phyloP scores from a whole-genome alignment of 768 basidiomycete genomes.

The Psilocybe cubensis region DNA sequence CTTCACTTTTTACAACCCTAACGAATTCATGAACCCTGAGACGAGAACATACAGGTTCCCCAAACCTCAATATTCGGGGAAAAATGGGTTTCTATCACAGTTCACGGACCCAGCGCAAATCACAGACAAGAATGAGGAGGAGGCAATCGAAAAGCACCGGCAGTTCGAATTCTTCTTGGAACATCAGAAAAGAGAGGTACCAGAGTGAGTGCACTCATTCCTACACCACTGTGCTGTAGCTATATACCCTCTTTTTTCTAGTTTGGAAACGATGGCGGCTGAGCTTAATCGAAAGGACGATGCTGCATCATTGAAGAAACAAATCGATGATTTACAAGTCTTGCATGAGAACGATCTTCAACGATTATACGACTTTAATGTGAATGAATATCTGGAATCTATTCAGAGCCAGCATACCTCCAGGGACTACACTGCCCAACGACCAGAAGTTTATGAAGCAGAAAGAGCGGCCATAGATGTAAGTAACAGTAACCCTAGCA shows the following conservation, averaged over 20 bases:
- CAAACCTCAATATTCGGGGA: constrained; percentile 10
- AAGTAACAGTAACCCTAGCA: neutral
- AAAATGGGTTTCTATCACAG: constrained; percentile 16
- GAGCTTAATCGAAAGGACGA: constrained; percentile 33
- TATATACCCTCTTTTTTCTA: constrained; percentile 10
- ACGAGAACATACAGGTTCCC: neutral
- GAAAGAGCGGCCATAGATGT: neutral
- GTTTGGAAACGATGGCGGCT: constrained; percentile 39
- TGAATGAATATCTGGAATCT: neutral
- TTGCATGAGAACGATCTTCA: constrained; percentile 40
- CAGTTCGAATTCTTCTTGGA: constrained; percentile 43
- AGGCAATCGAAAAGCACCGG: constrained; percentile 33
- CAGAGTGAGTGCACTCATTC: constrained; percentile 35
- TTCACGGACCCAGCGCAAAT: constrained; percentile 15
- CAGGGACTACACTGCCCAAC: neutral
- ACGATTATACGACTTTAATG: constrained; percentile 4
- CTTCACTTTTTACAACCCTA: neutral
- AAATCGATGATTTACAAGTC: constrained; percentile 28
- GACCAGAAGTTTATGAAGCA: no score
- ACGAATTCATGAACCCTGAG: constrained; percentile 2
- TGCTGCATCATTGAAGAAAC: constrained; percentile 24
- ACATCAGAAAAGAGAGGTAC: constrained; percentile 39
- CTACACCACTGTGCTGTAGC: neutral
- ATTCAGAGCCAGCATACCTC: neutral
- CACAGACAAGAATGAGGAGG: constrained; percentile 6